Base-by-base conservation (phyloP, 495 filamentous ascomycete species). In the Penicillium cosmopolitanum region DNA sequence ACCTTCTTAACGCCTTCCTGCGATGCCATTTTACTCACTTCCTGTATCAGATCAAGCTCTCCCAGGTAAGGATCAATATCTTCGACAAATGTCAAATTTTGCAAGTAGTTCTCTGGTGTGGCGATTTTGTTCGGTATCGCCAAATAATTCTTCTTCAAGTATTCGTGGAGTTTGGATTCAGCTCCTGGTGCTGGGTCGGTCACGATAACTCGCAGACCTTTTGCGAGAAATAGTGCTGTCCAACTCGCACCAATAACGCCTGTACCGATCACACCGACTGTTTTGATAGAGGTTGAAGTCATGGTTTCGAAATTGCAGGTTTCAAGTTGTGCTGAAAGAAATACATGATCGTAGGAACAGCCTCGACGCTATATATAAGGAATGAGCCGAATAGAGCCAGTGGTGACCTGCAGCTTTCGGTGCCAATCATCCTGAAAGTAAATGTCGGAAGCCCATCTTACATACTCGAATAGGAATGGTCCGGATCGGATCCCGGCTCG, bases 241-340 rank as follows among this genome's bases (percentile, higher is more conserved):
- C 65, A 67, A 36, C 65, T 64, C 21, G 61, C 53, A 19, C 65
- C 65, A 31, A 67, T 67, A 10, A 67, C 61, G 11, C 65, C 65
- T 25, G 61, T 58, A 19, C 65, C 65, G 34, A 67, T 61, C 4
- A 67, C 53, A 15, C 58, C 65, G 48, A 67, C 56, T 18, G 61
- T 67, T 19, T 44, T 44, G 42, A 44, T 44, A 9, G 42, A 9
- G 16, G 42, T 21, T 21, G 16, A 3, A 44, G n/a, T 19, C 42
- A 44, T 44, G n/a, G 1, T 18, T 12, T 44, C 8, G 16, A 44
- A 18, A 44, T 9, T 44, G 8, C 16, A 43, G n/a, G 6, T 15
- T 43, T 4, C 3, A 16, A 7, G 3, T 18, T 44, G 28, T 31
- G 8, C 7, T 18, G 1, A 44, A 44, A n/a, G 18, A 44, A 44